Conservation (phyloP, 208 protist species). For the Trypanosoma mega region DNA sequence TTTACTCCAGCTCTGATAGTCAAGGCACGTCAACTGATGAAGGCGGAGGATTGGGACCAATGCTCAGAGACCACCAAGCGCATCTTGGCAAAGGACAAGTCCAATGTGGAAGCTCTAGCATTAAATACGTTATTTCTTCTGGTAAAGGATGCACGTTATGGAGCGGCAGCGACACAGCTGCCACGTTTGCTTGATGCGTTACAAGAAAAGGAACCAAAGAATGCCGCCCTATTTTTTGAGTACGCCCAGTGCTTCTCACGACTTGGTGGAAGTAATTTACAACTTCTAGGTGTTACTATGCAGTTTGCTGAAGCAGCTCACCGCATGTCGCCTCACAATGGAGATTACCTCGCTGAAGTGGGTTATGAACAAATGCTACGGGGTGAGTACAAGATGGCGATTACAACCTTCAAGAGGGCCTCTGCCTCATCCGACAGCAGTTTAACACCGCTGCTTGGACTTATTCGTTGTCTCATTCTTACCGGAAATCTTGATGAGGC, state of each 20-base stretch:
- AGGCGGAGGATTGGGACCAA: slow-evolving; percentile 93
- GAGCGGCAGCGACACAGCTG: slow-evolving; percentile 59
- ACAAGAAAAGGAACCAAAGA: slow-evolving; percentile 72
- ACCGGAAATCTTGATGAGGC: slow-evolving; percentile 79
- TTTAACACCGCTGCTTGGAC: slow-evolving; percentile 69
- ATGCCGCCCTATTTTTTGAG: slow-evolving; percentile 66
- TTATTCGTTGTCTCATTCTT: slow-evolving; percentile 67
- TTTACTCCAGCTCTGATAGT: slow-evolving; percentile 69
- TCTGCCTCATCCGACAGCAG: slow-evolving; percentile 67
- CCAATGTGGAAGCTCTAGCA: slow-evolving; percentile 77
- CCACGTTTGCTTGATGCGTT: slow-evolving; percentile 59
- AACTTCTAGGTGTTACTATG: slow-evolving; percentile 62
- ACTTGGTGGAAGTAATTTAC: slow-evolving; percentile 46
- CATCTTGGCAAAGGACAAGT: slow-evolving; percentile 73
- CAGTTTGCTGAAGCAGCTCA: slow-evolving; percentile 71
- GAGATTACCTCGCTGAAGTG: slow-evolving; percentile 82
- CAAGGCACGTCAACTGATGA: slow-evolving; percentile 86
- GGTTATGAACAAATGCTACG: slow-evolving; percentile 75
- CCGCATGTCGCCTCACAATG: slow-evolving; percentile 48
- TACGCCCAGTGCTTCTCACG: slow-evolving; percentile 75
- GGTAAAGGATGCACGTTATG: slow-evolving; percentile 71
- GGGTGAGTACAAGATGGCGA: slow-evolving; percentile 73
- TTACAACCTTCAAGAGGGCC: slow-evolving; percentile 72
- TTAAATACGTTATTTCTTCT: slow-evolving; percentile 75
- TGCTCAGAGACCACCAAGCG: slow-evolving; percentile 78